These are phyloP conservation scores for Cytospora piceae DNA, from an alignment of 2,329 filamentous ascomycete genomes.

Conservation along the genomic window DNA sequence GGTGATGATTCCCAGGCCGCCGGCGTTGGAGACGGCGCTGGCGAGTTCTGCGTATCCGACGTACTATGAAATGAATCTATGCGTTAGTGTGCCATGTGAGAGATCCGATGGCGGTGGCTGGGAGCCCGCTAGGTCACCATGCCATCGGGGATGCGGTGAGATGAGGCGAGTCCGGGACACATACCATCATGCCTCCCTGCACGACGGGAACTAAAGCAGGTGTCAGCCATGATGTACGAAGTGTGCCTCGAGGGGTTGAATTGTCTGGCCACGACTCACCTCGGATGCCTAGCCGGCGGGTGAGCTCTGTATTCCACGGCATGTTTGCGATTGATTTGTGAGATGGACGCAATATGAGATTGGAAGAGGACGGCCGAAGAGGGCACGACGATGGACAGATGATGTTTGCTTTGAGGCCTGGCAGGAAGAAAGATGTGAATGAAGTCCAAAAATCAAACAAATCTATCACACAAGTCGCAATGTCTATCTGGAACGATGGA, in stretches of 20 bases:
- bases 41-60: conserved; percentile 81
- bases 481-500: background rate
- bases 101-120: background rate
- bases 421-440: background rate
- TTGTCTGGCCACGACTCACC: conserved; percentile 17
- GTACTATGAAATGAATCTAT: conserved; percentile 61
- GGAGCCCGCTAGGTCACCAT: background rate
- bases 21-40: conserved; percentile 78
- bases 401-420: no score
- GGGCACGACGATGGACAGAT: background rate
- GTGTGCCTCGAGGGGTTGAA: background rate
- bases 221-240: conserved; percentile 33
- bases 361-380: background rate
- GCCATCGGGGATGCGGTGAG: background rate
- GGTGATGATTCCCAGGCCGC: conserved; percentile 80
- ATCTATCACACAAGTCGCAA: background rate
- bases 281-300: conserved; percentile 28
- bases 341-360: background rate
- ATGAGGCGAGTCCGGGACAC: conserved; percentile 20
- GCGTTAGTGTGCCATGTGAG: background rate
- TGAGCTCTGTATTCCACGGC: conserved; percentile 32
- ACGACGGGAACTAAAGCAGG: conserved; percentile 69
- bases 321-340: conserved; percentile 16
- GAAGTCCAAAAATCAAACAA: background rate
- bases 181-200: conserved; percentile 74